Evolutionary conservation across 768 basidiomycete species (phyloP), one percentile per base, ranked within the genome.

Genomic region (Tylopilus sp.): DNA sequence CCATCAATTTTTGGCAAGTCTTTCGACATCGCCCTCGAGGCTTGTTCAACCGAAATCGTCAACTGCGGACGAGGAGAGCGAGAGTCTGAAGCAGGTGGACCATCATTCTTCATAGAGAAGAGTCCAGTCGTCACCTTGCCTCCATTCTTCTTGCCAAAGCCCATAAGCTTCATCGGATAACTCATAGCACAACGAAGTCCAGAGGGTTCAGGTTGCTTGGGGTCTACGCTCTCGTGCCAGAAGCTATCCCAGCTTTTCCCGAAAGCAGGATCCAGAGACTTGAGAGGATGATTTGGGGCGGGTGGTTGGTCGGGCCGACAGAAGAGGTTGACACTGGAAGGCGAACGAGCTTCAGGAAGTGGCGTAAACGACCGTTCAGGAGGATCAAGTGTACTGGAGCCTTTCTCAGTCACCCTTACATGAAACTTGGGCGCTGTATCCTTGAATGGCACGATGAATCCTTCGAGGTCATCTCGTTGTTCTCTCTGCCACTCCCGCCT

Each of bases 331-430:
- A 67, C 55, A 42, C 57, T 64, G 25, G 63, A 56, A 10, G 63
- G 54, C 38, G 64, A 66, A 50, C 33, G 71, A 71, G 20, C 46
- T 38, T 70, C 67, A n/a, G 78, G 76, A 53, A 79, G 67, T 7
- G 80, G 82, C 25, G 77, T 79, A 52, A 83, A 83, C 21, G 75
- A 75, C 15, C 71, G 71, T 17, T 76, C 56, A 36, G 73, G 65
- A 25, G 60, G 53, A 48, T 65, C 57, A 38, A 30, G 35, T 35
- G 46, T 33, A n/a, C 51, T 52, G 20, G 57, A 39, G 28, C 56
- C 63, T 50, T 69, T 63, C 50, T 64, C 60, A 43, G 65, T 40
- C 38, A 65, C 65, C 35, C 55, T 53, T 44, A 51, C 48, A 50
- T 50, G 57, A 49, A 58, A 46, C 58, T 35, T 43, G n/a, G 45